A percentile compares a stretch with the other conserved stretches of the same genome.
These are phyloP conservation scores for Oryza australiensis DNA, from an alignment of 176 grass and related monocot genomes.

Conservation along the genomic window DNA sequence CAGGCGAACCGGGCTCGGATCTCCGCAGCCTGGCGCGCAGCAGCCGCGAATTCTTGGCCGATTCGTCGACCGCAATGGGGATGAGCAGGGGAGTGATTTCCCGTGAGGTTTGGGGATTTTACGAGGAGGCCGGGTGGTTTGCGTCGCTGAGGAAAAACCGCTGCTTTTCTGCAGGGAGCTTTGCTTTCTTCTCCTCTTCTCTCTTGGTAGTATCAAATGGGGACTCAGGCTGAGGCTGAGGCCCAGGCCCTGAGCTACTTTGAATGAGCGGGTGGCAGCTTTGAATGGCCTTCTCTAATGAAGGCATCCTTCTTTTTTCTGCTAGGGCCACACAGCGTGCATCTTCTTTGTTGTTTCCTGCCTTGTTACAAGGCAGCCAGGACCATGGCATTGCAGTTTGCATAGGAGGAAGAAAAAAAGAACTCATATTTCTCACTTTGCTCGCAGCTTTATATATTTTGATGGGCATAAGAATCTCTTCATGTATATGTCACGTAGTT, in stretches of 20 bases:
- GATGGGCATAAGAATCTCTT: background rate
- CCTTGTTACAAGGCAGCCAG: background rate
- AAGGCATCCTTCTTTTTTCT: background rate
- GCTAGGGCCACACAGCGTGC: conserved; percentile 42
- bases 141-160: background rate
- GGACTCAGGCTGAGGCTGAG: background rate
- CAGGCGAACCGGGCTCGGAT: background rate
- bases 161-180: conserved; percentile 26
- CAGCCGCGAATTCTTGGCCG: too few relatives aligned
- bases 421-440: background rate
- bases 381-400: background rate
- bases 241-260: too few relatives aligned
- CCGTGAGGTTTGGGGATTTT: conserved; percentile 31
- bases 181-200: background rate
- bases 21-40: background rate
- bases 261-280: conserved; percentile 48
- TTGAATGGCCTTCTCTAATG: conserved; percentile 25
- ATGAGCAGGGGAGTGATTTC: background rate
- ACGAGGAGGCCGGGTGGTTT: background rate
- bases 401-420: background rate
- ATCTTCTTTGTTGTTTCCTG: conserved; percentile 16
- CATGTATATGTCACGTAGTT: too few relatives aligned
- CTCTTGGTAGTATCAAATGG: background rate
- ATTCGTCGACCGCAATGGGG: conserved; percentile 14
- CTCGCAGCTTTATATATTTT: background rate